Evolutionary conservation across 805 yeast species (phyloP), one percentile per base, ranked within the genome.

Genomic region (Spathaspora boniae): DNA sequence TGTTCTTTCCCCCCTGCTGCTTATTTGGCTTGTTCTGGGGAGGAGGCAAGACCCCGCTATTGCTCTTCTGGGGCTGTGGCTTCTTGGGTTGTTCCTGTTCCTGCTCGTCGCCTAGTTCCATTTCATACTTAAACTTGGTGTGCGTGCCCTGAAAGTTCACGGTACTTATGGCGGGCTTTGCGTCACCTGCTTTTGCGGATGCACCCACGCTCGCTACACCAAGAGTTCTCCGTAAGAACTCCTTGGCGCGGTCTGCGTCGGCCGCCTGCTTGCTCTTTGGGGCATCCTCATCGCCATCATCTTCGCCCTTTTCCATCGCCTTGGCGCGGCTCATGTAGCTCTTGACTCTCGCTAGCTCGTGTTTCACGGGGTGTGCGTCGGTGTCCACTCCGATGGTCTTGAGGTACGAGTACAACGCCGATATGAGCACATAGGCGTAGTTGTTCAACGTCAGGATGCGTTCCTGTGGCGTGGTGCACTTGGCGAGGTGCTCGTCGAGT

Each of bases 291-390:
- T 56, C 37, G 38, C 51, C 43, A 22, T 47, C 34, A 39, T 58
- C 31, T 36, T 31, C 22, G 45, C 45, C 41, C 5, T 41, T 42
- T 15, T 62, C 64, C 4, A 68, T 54, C 3, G 51, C 62, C 45
- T 76, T 76, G 24, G 75, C 68, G 48, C 78, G 69, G 25, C 70
- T 70, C 78, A 83, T 81, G 45, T 81, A 82, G n/a, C 67, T 50
- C 53, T 82, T 83, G 26, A 85, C 80, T 42, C 88, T 65, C 6
- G 64, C 68, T 34, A 86, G 61, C 49, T 84, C 94, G 20, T 61
- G 61, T 79, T 80, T 77, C 15, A 87, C 73, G 2, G 82, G 79
- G 45, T 82, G 86, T 5, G 58, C 53, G 8, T 67, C 68, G 1
- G 81, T 72, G 38, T 79, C 75, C 11, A 68, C 55, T 1, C 91